Conservation (phyloP, 805 yeast genomes). For the Wickerhamomyces mucosus region DNA sequence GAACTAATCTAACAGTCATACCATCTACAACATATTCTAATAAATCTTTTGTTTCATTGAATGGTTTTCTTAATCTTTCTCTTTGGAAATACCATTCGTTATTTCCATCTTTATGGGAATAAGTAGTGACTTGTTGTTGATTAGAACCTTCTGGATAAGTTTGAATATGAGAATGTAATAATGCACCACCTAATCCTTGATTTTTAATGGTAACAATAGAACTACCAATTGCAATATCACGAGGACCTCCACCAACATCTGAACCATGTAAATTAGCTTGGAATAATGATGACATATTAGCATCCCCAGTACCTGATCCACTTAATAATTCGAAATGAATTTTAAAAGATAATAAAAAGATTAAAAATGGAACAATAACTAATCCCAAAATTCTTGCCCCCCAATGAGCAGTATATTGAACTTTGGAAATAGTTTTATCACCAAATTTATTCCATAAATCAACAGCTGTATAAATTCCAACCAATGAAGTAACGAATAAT, state of each 20-base stretch:
- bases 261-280: constrained; percentile 70
- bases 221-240: constrained; percentile 54
- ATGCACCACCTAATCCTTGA: constrained; percentile 67
- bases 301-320: constrained; percentile 76
- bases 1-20: constrained; percentile 51
- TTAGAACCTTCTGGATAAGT: constrained; percentile 66
- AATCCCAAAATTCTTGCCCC: constrained; percentile 52
- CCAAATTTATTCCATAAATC: constrained; percentile 85
- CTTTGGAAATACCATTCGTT: constrained; percentile 62
- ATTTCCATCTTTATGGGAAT: constrained; percentile 65
- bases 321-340: constrained; percentile 66
- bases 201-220: constrained; percentile 37
- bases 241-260: constrained; percentile 53
- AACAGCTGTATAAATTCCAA: constrained; percentile 82
- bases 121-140: constrained; percentile 75
- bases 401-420: constrained; percentile 53
- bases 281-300: constrained; percentile 70
- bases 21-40: constrained; percentile 39
- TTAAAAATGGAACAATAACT: constrained; percentile 50
- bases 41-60: constrained; percentile 17
- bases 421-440: constrained; percentile 45
- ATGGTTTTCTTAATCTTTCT: constrained; percentile 35
- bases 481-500: constrained; percentile 74
- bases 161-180: constrained; percentile 69
- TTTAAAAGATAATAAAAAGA: constrained; percentile 61